phyloP scores from a whole-genome alignment of 352 stramenopile species.

The Plasmopara halstedii region DNA sequence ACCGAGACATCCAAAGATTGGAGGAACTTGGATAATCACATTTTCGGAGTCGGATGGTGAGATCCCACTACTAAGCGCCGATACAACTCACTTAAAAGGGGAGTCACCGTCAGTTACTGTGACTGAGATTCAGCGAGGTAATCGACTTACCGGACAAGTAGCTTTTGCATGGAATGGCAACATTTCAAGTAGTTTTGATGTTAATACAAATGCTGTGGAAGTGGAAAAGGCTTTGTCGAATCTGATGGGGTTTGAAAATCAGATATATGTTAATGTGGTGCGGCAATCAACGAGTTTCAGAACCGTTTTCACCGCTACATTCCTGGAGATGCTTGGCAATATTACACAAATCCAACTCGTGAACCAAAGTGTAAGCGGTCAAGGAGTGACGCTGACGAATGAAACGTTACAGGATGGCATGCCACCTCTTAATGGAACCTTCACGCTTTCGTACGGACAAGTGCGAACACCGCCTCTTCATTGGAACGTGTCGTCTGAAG shows the following conservation, averaged over 20 bases:
- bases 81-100: constrained; percentile 17
- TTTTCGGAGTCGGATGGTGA: constrained; percentile 31
- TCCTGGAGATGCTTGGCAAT: constrained; percentile 18
- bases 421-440: constrained; percentile 32
- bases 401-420: constrained; percentile 36
- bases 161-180: constrained; percentile 5
- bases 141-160: constrained; percentile 23
- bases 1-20: constrained; percentile 19
- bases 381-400: constrained; percentile 13
- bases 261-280: neutral
- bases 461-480: constrained; percentile 47
- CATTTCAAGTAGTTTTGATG: constrained; percentile 12
- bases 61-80: constrained; percentile 14
- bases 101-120: constrained; percentile 12
- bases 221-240: constrained; percentile 11
- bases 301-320: constrained; percentile 20
- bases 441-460: constrained; percentile 39
- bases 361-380: constrained; percentile 13
- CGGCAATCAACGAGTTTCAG: constrained; percentile 7
- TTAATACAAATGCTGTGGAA: constrained; percentile 10
- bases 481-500: constrained; percentile 76
- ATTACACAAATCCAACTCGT: constrained; percentile 17
- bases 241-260: neutral
- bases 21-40: constrained; percentile 33
- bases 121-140: constrained; percentile 21